Base-by-base conservation (phyloP, 2,329 filamentous ascomycete species). In the Diatrype stigma region DNA sequence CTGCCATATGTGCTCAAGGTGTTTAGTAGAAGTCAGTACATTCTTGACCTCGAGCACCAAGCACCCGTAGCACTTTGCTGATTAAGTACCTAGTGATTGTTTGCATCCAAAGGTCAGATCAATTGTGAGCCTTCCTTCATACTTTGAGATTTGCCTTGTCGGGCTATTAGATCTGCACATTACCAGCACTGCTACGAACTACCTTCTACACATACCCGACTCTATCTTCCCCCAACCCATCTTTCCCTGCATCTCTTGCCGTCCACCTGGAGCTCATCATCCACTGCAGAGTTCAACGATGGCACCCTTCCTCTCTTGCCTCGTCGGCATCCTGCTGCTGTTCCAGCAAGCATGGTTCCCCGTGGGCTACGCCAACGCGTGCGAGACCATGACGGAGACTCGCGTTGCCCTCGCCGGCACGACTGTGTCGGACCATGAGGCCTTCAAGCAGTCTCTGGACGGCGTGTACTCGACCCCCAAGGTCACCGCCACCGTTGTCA, bases 371-470 rank as follows among this genome's bases (percentile, higher is more conserved):
- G 21, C 34, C 10, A 17, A 26, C 26, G 26, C 10, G 14, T 38
- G 46, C 10, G 48, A 1, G 6, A 47, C 45, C 12, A 17, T 35
- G 10, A 47, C 45, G 16, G 22, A 26, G 16, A 47, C 45, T n/a
- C 37, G 21, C 23, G n/a, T 22, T 37, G 30, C 30, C 14, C 8
- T 60, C 22, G 53, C 56, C 16, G 53, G 51, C 19, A 59, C 56
- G 11, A 47, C 60, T 50, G 52, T 30, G 26, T 30, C 52, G 19
- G 52, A 61, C 50, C 54, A 52, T 37, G 45, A 47, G 8, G 48
- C 45, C 32, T 61, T 56, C 45, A 49, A 53, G 23, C 44, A 40
- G 30, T 61, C 59, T 26, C 56, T 63, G 54, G 56, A 61, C 48
- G 38, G 26, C 23, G 47, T 37, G 45, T 60, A 56, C 51, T 63